Conservation (phyloP, 768 basidiomycete species). For the Cantharellus cinnabarinus region DNA sequence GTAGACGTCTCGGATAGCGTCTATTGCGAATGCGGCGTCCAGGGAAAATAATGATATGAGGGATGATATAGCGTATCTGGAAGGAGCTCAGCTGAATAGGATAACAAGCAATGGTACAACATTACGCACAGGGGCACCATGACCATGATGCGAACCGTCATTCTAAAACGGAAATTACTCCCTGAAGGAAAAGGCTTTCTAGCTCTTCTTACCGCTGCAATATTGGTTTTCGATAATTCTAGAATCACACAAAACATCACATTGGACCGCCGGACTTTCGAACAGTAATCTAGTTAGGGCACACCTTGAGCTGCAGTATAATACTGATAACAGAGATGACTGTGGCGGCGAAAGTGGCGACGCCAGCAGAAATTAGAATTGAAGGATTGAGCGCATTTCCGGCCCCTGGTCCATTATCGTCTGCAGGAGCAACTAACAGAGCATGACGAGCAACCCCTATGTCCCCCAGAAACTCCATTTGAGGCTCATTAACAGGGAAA, state of each 20-base stretch:
- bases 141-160: slow-evolving; percentile 88
- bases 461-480: too few species aligned
- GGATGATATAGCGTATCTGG: slow-evolving; percentile 77
- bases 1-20: slow-evolving; percentile 85
- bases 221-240: slow-evolving; percentile 62
- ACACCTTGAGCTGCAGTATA: slow-evolving; percentile 43
- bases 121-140: slow-evolving; percentile 87
- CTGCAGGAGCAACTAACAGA: not conserved
- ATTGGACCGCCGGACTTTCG: not conserved
- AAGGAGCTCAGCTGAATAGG: slow-evolving; percentile 49
- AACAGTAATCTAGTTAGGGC: not conserved
- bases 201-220: slow-evolving; percentile 41
- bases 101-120: slow-evolving; percentile 76
- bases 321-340: slow-evolving; percentile 55
- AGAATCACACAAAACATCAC: not conserved
- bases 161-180: slow-evolving; percentile 25
- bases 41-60: slow-evolving; percentile 85
- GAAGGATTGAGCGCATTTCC: slow-evolving; percentile 27
- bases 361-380: slow-evolving; percentile 40
- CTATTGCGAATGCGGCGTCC: slow-evolving; percentile 90
- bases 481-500: too few species aligned
- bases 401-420: slow-evolving; percentile 23
- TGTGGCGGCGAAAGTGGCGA: slow-evolving; percentile 50
- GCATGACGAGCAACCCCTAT: too few species aligned
- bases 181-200: too few species aligned